Conservation (phyloP, 352 stramenopile species). For the Blastocystis sp. region DNA sequence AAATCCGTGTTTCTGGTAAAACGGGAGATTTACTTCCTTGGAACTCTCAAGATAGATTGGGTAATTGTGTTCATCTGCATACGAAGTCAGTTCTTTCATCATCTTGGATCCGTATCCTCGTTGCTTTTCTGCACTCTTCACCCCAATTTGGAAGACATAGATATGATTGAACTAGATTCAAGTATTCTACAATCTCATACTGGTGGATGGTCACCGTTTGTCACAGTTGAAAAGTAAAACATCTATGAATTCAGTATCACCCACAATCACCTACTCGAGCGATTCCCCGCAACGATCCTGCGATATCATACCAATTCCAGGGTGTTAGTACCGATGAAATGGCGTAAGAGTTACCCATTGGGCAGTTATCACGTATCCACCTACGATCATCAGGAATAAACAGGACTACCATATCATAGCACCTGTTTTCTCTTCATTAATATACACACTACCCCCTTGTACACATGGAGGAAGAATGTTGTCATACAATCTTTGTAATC, state of each 20-base stretch:
- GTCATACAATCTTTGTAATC: slow-evolving; percentile 1
- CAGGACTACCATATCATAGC: not conserved
- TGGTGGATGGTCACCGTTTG: not conserved
- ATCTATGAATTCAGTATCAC: not conserved
- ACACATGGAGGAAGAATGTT: slow-evolving; percentile 3
- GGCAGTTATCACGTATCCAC: not conserved
- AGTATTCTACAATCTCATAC: not conserved
- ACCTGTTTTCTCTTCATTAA: slow-evolving; percentile 8
- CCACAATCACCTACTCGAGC: not conserved
- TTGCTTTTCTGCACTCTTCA: not conserved
- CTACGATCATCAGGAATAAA: not conserved
- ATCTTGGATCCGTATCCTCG: not conserved
- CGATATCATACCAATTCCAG: not conserved
- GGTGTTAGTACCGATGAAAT: not conserved
- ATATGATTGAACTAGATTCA: not conserved
- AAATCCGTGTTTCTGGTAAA: slow-evolving; percentile 36
- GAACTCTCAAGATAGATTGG: slow-evolving; percentile 18
- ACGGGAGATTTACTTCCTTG: slow-evolving; percentile 6
- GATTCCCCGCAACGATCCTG: not conserved
- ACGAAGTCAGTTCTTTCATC: not conserved
- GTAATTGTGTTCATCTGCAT: slow-evolving; percentile 35
- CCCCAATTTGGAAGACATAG: slow-evolving; percentile 2
- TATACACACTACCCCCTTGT: not conserved
- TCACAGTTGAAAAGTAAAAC: not conserved
- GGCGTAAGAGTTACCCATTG: not conserved